Evolutionary conservation across 1,284 basidiomycete genomes (phyloP).

Genomic region (Polyporus tsugae): DNA sequence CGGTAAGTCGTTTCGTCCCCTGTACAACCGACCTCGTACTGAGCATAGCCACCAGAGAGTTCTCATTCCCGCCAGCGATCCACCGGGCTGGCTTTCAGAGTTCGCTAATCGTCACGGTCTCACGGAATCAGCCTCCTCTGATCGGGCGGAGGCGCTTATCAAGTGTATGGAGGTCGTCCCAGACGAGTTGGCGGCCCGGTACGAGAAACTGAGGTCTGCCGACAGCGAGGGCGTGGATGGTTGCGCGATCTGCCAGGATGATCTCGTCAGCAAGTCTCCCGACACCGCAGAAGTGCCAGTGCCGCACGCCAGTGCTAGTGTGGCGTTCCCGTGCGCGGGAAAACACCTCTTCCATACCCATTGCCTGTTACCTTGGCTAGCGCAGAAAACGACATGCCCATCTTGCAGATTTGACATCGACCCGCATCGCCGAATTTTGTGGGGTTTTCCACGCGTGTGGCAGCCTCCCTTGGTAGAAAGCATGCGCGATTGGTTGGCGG

Average conservation of each 20-base stretch:
- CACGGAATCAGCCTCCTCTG: conserved; percentile 28
- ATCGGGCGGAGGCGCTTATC: conserved; percentile 39
- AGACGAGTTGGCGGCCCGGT: conserved; percentile 37
- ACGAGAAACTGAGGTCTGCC: conserved; percentile 39
- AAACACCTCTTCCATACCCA: conserved; percentile 42
- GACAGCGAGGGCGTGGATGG: conserved; percentile 37
- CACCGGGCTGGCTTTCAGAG: conserved; percentile 9
- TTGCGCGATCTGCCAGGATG: conserved; percentile 43
- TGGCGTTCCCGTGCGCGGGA: conserved; percentile 43
- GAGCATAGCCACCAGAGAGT: conserved; percentile 9
- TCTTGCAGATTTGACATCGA: conserved; percentile 44
- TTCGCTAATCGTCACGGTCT: conserved; percentile 11
- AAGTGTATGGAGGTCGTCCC: conserved; percentile 36
- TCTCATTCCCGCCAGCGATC: conserved; percentile 17
- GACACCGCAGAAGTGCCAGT: background rate
- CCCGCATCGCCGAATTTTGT: conserved; percentile 30
- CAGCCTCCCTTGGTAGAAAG: conserved; percentile 34
- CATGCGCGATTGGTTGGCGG: conserved; percentile 37
- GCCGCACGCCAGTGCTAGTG: conserved; percentile 21
- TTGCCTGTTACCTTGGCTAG: conserved; percentile 42
- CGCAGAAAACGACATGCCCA: conserved; percentile 44
- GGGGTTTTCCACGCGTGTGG: conserved; percentile 30
- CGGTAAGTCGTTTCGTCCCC: conserved; percentile 14
- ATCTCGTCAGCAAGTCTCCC: conserved; percentile 27
- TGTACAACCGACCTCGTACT: background rate